A percentile compares a stretch with the other conserved stretches of the same genome.
Conservation (phyloP, 2,329 filamentous ascomycete genomes). For the Epichloe amarillans region DNA sequence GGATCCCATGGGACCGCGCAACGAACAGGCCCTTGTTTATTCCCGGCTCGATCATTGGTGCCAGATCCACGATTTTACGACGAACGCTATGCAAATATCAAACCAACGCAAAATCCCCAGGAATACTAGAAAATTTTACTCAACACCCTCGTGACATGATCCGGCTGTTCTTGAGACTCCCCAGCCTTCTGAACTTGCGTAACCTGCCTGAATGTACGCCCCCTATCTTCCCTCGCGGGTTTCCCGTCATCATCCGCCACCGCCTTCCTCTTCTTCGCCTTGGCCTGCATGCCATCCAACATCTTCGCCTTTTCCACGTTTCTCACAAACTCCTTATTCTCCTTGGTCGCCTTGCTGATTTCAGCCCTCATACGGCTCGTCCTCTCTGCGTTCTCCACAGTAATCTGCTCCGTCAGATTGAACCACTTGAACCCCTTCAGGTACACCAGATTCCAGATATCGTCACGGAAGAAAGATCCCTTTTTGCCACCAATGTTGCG, state of each 20-base stretch:
- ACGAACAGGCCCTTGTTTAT: too few species aligned
- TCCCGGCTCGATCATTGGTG: too few species aligned
- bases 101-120: neutral
- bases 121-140: constrained; percentile 47
- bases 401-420: constrained; percentile 62
- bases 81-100: neutral
- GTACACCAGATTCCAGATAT: constrained; percentile 76
- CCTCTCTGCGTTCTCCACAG: constrained; percentile 68
- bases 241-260: constrained; percentile 10
- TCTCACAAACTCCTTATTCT: constrained; percentile 69
- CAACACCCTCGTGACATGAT: constrained; percentile 44
- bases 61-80: neutral
- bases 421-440: constrained; percentile 76
- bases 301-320: constrained; percentile 74
- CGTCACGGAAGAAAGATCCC: constrained; percentile 69
- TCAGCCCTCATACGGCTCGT: constrained; percentile 64
- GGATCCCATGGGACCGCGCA: too few species aligned
- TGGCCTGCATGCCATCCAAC: constrained; percentile 58
- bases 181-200: constrained; percentile 39
- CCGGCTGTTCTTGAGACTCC: constrained; percentile 33
- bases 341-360: constrained; percentile 59
- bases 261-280: constrained; percentile 29
- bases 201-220: constrained; percentile 53
- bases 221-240: constrained; percentile 12
- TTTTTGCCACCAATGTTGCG: constrained; percentile 73